These are phyloP conservation scores for Erodium maritimum DNA, from an alignment of 345 rosid species.

Conservation along the genomic window DNA sequence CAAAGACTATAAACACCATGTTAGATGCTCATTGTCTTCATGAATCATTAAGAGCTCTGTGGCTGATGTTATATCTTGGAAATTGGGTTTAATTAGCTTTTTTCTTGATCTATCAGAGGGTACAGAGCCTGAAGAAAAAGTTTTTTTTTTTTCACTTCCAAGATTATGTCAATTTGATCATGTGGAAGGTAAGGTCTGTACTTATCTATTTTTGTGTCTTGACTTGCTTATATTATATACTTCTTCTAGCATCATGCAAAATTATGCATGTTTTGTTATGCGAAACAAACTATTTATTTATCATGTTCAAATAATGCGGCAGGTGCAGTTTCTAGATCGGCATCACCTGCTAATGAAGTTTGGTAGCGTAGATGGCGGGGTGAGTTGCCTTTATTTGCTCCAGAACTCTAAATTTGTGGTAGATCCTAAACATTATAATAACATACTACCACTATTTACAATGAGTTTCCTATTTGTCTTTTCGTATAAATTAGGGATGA, in stretches of 20 bases:
- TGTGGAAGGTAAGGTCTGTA: slow-evolving; percentile 60
- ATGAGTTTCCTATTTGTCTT: too few relatives aligned
- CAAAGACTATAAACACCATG: too few relatives aligned
- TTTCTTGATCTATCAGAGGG: slow-evolving; percentile 41
- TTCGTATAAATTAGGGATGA: too few relatives aligned
- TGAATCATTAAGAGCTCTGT: neutral
- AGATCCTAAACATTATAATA: too few relatives aligned
- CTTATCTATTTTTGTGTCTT: neutral
- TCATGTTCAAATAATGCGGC: slow-evolving; percentile 7
- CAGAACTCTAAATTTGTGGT: neutral
- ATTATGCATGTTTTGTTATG: neutral
- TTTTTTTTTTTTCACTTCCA: slow-evolving; percentile 90
- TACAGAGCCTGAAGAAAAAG: slow-evolving; percentile 77
- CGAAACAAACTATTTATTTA: slow-evolving; percentile 7
- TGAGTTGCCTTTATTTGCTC: slow-evolving; percentile 26
- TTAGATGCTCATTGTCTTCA: neutral
- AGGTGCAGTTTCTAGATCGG: slow-evolving; percentile 97
- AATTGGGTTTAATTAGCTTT: slow-evolving; percentile 12
- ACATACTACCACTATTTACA: too few relatives aligned
- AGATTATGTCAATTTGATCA: slow-evolving; percentile 85
- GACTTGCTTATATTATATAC: neutral
- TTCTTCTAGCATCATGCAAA: slow-evolving; percentile 1
- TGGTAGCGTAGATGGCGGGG: slow-evolving; percentile 92
- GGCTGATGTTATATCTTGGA: neutral
- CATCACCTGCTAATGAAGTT: slow-evolving; percentile 85